Evolutionary conservation across 2,329 filamentous ascomycete species (phyloP).

Genomic region (Aspergillus unguis): DNA sequence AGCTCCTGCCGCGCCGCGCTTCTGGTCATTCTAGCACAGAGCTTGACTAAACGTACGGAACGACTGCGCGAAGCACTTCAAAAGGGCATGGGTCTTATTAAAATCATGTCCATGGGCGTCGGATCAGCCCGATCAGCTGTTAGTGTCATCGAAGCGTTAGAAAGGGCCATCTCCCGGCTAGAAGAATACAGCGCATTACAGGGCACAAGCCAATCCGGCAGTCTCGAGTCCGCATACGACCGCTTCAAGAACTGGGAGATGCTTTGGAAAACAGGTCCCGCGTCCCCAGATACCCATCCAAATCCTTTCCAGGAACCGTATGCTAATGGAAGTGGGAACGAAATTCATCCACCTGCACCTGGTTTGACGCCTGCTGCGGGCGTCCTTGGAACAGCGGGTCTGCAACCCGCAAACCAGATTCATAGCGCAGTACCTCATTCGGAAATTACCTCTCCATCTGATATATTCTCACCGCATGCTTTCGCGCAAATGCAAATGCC

Average conservation of each 20-base stretch:
- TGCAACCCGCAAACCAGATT: slow-evolving; percentile 15
- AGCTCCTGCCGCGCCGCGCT: slow-evolving; percentile 55
- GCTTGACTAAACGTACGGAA: slow-evolving; percentile 40
- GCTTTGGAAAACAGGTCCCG: slow-evolving; percentile 44
- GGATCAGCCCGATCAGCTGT: slow-evolving; percentile 53
- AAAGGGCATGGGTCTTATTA: slow-evolving; percentile 51
- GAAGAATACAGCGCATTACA: slow-evolving; percentile 43
- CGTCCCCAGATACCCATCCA: slow-evolving; percentile 27
- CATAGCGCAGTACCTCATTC: slow-evolving; percentile 18
- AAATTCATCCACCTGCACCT: slow-evolving; percentile 11
- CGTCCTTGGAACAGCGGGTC: slow-evolving; percentile 5
- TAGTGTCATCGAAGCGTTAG: slow-evolving; percentile 53
- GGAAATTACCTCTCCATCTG: slow-evolving; percentile 23
- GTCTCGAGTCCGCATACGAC: slow-evolving; percentile 49
- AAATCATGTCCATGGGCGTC: slow-evolving; percentile 53
- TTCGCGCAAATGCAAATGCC: slow-evolving; percentile 32
- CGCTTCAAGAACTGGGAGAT: slow-evolving; percentile 54
- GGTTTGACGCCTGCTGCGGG: slow-evolving; percentile 24
- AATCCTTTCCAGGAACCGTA: not conserved
- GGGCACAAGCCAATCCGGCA: slow-evolving; percentile 28
- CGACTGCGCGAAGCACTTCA: slow-evolving; percentile 46
- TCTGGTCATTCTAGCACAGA: slow-evolving; percentile 46
- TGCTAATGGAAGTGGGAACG: not conserved
- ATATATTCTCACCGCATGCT: slow-evolving; percentile 28
- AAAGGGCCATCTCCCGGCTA: slow-evolving; percentile 47